These are phyloP conservation scores for Phytopythium mirpurense DNA, from an alignment of 352 stramenopile species.

Conservation along the genomic window DNA sequence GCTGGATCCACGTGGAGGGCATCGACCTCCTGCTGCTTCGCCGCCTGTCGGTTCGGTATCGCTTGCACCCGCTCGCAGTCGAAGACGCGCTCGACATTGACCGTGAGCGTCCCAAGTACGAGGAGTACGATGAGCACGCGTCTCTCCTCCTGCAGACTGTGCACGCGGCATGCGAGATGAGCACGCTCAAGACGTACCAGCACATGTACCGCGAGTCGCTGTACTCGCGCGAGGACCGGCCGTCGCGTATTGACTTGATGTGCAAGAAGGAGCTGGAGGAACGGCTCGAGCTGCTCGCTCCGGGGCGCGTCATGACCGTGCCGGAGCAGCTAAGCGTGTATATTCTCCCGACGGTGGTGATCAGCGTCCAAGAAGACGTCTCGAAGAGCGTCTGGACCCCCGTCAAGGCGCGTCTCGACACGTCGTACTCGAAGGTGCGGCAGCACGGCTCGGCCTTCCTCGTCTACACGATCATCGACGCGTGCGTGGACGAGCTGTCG, in stretches of 20 bases:
- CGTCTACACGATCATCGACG: constrained; percentile 78
- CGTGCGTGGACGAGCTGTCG: constrained; percentile 74
- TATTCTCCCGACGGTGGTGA: constrained; percentile 64
- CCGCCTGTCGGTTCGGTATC: constrained; percentile 75
- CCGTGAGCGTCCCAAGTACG: constrained; percentile 77
- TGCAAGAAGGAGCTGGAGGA: constrained; percentile 54
- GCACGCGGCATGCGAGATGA: constrained; percentile 39
- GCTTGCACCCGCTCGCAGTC: constrained; percentile 77
- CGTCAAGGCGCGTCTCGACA: constrained; percentile 59
- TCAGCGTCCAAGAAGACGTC: constrained; percentile 56
- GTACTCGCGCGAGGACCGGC: constrained; percentile 42
- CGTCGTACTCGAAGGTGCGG: constrained; percentile 79
- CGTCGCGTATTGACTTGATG: constrained; percentile 62
- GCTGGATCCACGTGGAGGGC: constrained; percentile 81
- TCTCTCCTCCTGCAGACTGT: constrained; percentile 71
- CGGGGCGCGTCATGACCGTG: constrained; percentile 61
- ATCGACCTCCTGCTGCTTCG: constrained; percentile 59
- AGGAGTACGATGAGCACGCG: constrained; percentile 83
- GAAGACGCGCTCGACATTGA: constrained; percentile 81
- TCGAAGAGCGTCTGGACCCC: constrained; percentile 43
- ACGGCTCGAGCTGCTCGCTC: constrained; percentile 46
- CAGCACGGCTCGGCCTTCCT: constrained; percentile 71
- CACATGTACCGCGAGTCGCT: constrained; percentile 67
- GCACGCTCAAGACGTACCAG: constrained; percentile 59
- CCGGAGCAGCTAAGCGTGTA: constrained; percentile 78